These are phyloP conservation scores for Artemisia annua DNA, from an alignment of 129 eudicot species.

Conservation along the genomic window DNA sequence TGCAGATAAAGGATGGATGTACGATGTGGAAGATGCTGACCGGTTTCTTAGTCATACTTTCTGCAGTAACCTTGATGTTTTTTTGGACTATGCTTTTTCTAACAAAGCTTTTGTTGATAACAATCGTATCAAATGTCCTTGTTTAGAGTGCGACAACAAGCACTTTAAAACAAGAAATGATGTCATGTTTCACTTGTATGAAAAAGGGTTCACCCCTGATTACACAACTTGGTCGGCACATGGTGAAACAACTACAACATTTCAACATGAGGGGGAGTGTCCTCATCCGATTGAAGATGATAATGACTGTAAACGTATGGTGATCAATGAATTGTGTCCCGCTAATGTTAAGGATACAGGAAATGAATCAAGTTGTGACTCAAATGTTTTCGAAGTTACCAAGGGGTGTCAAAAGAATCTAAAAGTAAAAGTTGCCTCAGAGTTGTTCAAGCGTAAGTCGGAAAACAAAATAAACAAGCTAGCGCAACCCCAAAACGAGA, in stretches of 20 bases:
- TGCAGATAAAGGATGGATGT: too few relatives aligned
- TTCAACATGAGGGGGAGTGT: neutral
- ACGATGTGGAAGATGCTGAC: too few relatives aligned
- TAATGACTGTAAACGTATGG: neutral
- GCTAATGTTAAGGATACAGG: too few relatives aligned
- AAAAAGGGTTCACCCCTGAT: neutral
- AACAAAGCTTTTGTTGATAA: neutral
- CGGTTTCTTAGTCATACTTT: too few relatives aligned
- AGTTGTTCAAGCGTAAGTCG: too few relatives aligned
- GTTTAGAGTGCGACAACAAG: neutral
- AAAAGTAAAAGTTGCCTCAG: too few relatives aligned
- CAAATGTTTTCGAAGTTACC: neutral
- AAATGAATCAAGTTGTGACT: neutral
- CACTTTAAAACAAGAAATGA: neutral
- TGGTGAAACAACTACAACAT: neutral
- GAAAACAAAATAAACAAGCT: too few relatives aligned
- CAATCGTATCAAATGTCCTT: constrained; percentile 8
- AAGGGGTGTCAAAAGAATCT: too few relatives aligned
- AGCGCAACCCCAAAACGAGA: too few relatives aligned
- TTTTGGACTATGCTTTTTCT: too few relatives aligned
- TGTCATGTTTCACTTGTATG: neutral
- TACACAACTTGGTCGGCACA: constrained; percentile 7
- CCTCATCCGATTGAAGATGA: neutral
- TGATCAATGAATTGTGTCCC: neutral
- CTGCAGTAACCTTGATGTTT: too few relatives aligned